phyloP scores from a whole-genome alignment of 208 protist genomes.

The Strigomonas culicis region DNA sequence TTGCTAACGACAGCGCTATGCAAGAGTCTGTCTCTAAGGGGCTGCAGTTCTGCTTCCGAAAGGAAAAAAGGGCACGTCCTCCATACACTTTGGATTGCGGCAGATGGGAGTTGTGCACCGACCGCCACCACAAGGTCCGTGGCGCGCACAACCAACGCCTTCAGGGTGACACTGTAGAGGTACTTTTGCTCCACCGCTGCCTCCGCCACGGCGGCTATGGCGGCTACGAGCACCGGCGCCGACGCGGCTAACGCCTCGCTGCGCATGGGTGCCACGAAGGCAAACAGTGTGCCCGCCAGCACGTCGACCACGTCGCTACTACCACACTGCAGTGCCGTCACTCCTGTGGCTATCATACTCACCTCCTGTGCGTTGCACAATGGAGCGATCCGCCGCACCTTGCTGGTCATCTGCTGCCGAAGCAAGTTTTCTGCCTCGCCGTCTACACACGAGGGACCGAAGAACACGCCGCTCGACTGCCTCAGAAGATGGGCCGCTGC shows the following conservation, averaged over 20 bases:
- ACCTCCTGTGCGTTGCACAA: constrained; percentile 54
- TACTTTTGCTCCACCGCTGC: not conserved
- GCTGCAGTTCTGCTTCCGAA: too few species aligned
- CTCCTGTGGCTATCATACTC: constrained; percentile 55
- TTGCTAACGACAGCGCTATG: too few species aligned
- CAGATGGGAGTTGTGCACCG: too few species aligned
- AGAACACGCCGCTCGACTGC: not conserved
- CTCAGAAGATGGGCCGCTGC: constrained; percentile 41
- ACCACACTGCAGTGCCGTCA: constrained; percentile 27
- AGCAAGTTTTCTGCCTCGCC: not conserved
- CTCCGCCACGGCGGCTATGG: not conserved
- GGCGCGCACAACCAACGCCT: not conserved
- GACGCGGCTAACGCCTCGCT: not conserved
- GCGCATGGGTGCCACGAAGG: not conserved
- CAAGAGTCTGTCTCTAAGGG: too few species aligned
- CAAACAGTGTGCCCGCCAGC: not conserved
- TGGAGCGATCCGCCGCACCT: constrained; percentile 30
- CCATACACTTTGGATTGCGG: too few species aligned
- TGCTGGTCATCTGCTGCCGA: not conserved
- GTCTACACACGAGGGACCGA: not conserved
- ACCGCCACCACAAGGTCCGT: not conserved
- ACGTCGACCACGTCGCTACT: not conserved
- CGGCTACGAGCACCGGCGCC: not conserved
- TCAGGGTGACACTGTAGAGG: constrained; percentile 2
- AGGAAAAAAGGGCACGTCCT: too few species aligned